A percentile compares a stretch with the other conserved stretches of the same genome.
phyloP scores from a whole-genome alignment of 2,329 filamentous ascomycete genomes.

The Hyphodiscus sp. region DNA sequence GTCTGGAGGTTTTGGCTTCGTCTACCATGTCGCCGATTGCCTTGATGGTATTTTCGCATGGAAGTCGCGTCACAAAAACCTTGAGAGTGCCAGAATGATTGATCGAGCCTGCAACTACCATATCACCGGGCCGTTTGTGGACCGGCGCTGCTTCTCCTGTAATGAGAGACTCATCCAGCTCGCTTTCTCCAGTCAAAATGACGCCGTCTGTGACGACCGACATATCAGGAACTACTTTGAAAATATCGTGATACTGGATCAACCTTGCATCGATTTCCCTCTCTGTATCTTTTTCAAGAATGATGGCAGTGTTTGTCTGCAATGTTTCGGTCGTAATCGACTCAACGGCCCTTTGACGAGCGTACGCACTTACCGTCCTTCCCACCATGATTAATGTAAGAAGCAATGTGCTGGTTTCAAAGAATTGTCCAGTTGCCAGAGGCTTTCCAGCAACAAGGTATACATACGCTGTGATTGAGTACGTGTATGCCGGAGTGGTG shows the following conservation, averaged over 20 bases:
- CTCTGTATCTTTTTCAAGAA: conserved; percentile 38
- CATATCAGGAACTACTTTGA: conserved; percentile 55
- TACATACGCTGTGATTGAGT: conserved; percentile 50
- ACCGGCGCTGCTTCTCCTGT: conserved; percentile 64
- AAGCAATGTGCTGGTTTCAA: conserved; percentile 55
- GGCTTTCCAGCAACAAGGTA: conserved; percentile 36
- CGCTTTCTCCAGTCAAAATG: conserved; percentile 54
- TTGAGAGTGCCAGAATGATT: conserved; percentile 59
- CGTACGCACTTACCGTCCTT: conserved; percentile 43
- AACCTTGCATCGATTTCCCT: conserved; percentile 57
- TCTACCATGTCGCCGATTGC: conserved; percentile 66
- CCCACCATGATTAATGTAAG: conserved; percentile 55
- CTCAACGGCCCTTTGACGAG: conserved; percentile 47
- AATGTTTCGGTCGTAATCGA: conserved; percentile 51
- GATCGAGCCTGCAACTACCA: conserved; percentile 61
- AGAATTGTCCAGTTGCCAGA: conserved; percentile 47
- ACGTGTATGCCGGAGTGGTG: conserved; percentile 60
- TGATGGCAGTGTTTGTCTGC: conserved; percentile 49
- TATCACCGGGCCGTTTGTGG: conserved; percentile 45
- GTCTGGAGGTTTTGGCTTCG: conserved; percentile 61
- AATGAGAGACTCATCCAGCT: conserved; percentile 72
- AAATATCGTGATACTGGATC: conserved; percentile 64
- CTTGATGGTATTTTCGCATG: conserved; percentile 65
- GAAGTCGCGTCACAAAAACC: conserved; percentile 52
- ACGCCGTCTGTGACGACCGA: conserved; percentile 63